These are phyloP conservation scores for Endoconidiophora polonica DNA, from an alignment of 2,329 filamentous ascomycete genomes.

Conservation along the genomic window DNA sequence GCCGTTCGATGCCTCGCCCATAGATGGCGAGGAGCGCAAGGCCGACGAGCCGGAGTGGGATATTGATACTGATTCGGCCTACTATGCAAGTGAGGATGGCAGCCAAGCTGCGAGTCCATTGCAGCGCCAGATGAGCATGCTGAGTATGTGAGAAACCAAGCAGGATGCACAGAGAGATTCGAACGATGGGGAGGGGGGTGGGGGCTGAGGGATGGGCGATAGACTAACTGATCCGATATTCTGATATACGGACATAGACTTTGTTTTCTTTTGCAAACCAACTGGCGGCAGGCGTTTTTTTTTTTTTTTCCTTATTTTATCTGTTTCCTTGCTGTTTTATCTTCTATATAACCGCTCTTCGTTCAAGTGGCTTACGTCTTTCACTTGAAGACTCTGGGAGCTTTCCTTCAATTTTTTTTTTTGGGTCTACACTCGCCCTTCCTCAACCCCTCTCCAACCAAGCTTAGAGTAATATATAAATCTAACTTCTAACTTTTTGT, in stretches of 20 bases:
- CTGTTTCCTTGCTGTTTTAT: background rate
- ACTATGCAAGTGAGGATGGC: slow-evolving; percentile 56
- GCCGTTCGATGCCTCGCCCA: slow-evolving; percentile 48
- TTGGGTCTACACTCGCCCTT: no score
- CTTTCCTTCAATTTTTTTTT: no score
- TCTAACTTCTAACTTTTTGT: no score
- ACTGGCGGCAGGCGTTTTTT: slow-evolving; percentile 3
- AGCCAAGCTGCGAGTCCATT: slow-evolving; percentile 51
- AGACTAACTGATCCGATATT: background rate
- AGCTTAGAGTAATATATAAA: no score
- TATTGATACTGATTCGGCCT: slow-evolving; percentile 75
- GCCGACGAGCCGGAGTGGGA: slow-evolving; percentile 57
- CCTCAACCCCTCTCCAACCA: no score
- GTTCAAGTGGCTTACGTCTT: no score
- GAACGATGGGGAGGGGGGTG: no score
- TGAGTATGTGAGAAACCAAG: slow-evolving; percentile 36
- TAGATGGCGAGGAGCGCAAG: slow-evolving; percentile 28
- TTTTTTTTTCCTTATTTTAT: background rate
- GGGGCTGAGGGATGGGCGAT: background rate
- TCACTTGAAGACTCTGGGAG: no score
- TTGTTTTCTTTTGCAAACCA: background rate
- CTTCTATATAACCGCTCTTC: no score
- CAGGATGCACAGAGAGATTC: background rate
- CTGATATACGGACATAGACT: slow-evolving; percentile 1
- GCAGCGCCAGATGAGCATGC: slow-evolving; percentile 55